These are phyloP conservation scores for Hortiboletus flavorubellus DNA, from an alignment of 768 basidiomycete species.

Conservation along the genomic window DNA sequence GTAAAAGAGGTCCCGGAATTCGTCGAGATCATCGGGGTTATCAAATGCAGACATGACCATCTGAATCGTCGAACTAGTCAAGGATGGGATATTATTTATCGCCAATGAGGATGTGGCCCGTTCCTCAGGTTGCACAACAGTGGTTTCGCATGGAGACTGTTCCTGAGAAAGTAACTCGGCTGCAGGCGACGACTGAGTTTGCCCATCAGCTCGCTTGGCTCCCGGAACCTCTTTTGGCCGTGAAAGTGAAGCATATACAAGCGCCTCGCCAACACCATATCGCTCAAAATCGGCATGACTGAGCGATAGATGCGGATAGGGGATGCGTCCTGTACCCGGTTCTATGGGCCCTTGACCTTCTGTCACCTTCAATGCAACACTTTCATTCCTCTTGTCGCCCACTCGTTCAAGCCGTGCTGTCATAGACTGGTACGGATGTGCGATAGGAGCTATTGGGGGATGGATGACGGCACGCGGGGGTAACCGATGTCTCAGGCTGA, in stretches of 20 bases:
- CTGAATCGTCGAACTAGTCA: constrained; percentile 37
- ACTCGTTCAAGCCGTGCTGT: background rate
- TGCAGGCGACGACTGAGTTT: background rate
- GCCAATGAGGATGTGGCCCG: constrained; percentile 1
- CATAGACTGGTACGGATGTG: constrained; percentile 25
- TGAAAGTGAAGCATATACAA: constrained; percentile 43
- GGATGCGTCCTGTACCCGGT: background rate
- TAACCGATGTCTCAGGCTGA: constrained; percentile 36
- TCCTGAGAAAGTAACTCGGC: background rate
- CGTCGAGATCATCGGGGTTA: constrained; percentile 63
- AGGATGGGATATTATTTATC: constrained; percentile 17
- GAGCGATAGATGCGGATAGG: constrained; percentile 24
- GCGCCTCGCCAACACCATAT: constrained; percentile 61
- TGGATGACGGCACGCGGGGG: constrained; percentile 30
- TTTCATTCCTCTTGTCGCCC: background rate
- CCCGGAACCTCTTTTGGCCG: background rate
- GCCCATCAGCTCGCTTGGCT: background rate
- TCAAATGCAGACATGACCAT: constrained; percentile 46
- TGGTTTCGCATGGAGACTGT: background rate
- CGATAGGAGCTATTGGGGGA: constrained; percentile 26
- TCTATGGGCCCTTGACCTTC: background rate
- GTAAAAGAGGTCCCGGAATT: constrained; percentile 74
- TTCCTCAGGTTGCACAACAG: constrained; percentile 39
- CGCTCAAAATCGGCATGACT: constrained; percentile 38
- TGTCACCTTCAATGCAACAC: background rate